Evolutionary conservation across 2,329 filamentous ascomycete species (phyloP), one percentile per base, ranked within the genome.

Genomic region (Paramyrothecium roridum): DNA sequence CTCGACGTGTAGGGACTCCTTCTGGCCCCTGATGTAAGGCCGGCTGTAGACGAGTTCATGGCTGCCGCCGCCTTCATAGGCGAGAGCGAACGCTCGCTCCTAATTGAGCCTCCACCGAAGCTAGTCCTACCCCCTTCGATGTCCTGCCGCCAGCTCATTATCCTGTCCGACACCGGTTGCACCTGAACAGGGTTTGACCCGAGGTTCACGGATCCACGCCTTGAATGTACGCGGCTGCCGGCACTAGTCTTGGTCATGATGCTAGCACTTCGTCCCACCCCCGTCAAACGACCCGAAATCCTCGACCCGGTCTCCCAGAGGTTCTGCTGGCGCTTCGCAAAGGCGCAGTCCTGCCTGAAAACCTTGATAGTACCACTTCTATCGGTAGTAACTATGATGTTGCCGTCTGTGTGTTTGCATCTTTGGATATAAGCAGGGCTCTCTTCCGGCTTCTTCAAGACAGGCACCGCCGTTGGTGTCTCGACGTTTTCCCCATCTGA

Each of bases 331-430:
- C 93, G 86, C 72, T 96, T 96, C 50, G 80, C 73, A 63, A 83
- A 91, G 0, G 93, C 95, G 67, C 93, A 97, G 68, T 99, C 95
- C 71, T 98, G 93, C 20, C 95, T 85, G 68, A 97, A 97, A 1
- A 98, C 89, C 69, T 97, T 97, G 74, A 99, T 95, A 23, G 86
- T 84, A 37, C 95, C 95, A 1, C 85, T 86, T 64, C 91, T 91
- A 69, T 97, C 93, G 2, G 93, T 90, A 0, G 93, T 96, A 51
- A 98, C 84, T 54, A 99, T 87, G 59, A 99, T 97, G 64, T 96
- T 91, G 23, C 95, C 95, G 57, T 87, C 86, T 16, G 79, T 76
- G 68, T 99, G 95, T 17, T 81, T 82, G 8, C 87, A 88, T 17
- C 92, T 86, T 12, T 90, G 82, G 37, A 93, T 73, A 65, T 96